Evolutionary conservation across 163 green algal genomes (phyloP).

Genomic region (Smithsoniella earleae): DNA sequence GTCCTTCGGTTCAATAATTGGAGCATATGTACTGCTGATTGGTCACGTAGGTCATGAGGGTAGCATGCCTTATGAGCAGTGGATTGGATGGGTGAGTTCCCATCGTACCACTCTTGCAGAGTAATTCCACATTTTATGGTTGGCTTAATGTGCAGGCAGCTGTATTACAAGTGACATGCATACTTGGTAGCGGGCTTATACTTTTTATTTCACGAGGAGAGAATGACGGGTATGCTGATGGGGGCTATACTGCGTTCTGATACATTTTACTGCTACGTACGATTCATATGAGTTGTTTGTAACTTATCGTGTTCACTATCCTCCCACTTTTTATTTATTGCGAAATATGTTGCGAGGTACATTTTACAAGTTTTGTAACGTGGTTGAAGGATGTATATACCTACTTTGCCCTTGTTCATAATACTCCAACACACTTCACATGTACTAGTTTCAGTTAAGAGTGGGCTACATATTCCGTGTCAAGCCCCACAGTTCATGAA

Average conservation of each 20-base stretch:
- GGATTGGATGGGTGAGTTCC: constrained; percentile 14
- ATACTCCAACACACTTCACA: too few relatives aligned
- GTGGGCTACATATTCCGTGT: too few relatives aligned
- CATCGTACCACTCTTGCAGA: not conserved
- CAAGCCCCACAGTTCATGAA: too few relatives aligned
- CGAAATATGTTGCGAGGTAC: too few relatives aligned
- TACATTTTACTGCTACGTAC: too few relatives aligned
- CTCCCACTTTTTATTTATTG: too few relatives aligned
- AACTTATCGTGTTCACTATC: too few relatives aligned
- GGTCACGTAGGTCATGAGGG: not conserved
- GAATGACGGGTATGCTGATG: constrained; percentile 23
- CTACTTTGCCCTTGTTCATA: too few relatives aligned
- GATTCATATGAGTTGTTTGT: too few relatives aligned
- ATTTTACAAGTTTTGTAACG: too few relatives aligned
- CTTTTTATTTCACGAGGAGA: constrained; percentile 7
- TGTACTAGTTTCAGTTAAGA: too few relatives aligned
- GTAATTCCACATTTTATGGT: not conserved
- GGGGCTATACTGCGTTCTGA: constrained; percentile 27
- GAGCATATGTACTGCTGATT: not conserved
- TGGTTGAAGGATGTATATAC: too few relatives aligned
- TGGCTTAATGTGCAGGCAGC: not conserved
- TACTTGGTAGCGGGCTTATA: not conserved
- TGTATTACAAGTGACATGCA: constrained; percentile 7
- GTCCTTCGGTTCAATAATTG: constrained; percentile 28
- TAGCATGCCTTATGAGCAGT: not conserved